A percentile compares a stretch with the other conserved stretches of the same genome.
Evolutionary conservation across 1,284 basidiomycete genomes (phyloP).

Genomic region (Tilletia indica): DNA sequence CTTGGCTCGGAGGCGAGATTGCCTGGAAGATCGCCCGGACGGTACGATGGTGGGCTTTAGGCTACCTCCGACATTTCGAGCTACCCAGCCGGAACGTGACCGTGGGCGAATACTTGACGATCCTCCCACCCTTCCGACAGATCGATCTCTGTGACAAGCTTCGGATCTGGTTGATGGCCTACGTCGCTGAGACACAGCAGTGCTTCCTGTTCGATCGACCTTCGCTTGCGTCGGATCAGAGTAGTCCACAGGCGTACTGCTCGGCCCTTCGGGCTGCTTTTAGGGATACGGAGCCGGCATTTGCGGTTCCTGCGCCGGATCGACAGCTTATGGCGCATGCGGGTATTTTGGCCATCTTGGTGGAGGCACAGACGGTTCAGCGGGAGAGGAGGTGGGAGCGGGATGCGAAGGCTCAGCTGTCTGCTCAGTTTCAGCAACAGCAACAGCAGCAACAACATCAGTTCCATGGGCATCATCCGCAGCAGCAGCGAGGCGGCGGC

Average conservation of each 20-base stretch:
- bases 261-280: constrained; percentile 35
- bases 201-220: constrained; percentile 40
- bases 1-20: constrained; percentile 40
- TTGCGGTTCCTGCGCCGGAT: constrained; percentile 28
- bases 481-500: too few relatives aligned
- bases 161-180: constrained; percentile 48
- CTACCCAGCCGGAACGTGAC: constrained; percentile 27
- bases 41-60: constrained; percentile 41
- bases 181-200: constrained; percentile 44
- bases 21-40: constrained; percentile 33
- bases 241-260: constrained; percentile 35
- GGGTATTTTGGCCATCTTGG: constrained; percentile 40
- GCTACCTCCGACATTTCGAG: constrained; percentile 45
- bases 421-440: background rate
- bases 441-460: constrained; percentile 16
- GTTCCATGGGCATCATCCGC: background rate
- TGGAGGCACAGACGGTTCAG: constrained; percentile 33
- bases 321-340: constrained; percentile 43
- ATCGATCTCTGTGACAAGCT: constrained; percentile 43
- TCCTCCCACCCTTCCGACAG: constrained; percentile 45
- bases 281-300: constrained; percentile 7
- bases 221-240: constrained; percentile 31
- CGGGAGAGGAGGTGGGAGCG: constrained; percentile 24
- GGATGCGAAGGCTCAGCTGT: constrained; percentile 7
- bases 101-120: constrained; percentile 41